phyloP scores from a whole-genome alignment of 352 stramenopile species.

The Elongisporangium anandrum region DNA sequence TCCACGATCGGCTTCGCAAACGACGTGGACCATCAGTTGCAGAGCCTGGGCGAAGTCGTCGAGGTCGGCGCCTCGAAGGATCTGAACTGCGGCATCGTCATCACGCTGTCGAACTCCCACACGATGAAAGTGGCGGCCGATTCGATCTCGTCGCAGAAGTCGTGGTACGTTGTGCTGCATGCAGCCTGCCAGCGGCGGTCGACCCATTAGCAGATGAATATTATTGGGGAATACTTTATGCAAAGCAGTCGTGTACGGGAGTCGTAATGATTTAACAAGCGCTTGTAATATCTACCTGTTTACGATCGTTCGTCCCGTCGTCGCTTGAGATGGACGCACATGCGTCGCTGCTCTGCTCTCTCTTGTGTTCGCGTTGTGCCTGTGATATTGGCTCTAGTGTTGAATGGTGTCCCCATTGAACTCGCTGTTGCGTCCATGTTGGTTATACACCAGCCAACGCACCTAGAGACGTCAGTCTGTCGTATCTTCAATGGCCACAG shows the following conservation, averaged over 20 bases:
- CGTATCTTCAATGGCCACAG: too few relatives aligned
- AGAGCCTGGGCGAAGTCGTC: slow-evolving; percentile 57
- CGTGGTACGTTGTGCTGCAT: slow-evolving; percentile 40
- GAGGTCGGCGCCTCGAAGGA: slow-evolving; percentile 62
- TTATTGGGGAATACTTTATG: not conserved
- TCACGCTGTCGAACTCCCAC: slow-evolving; percentile 51
- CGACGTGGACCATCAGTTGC: slow-evolving; percentile 76
- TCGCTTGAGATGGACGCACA: too few relatives aligned
- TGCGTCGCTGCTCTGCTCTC: too few relatives aligned
- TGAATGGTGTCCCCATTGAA: too few relatives aligned
- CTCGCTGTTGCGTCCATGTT: too few relatives aligned
- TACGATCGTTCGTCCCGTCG: too few relatives aligned
- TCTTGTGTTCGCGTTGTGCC: too few relatives aligned
- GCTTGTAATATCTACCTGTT: not conserved
- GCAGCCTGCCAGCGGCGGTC: not conserved
- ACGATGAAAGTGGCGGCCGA: slow-evolving; percentile 70
- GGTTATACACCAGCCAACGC: too few relatives aligned
- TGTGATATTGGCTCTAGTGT: too few relatives aligned
- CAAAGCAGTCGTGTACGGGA: not conserved
- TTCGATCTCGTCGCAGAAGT: slow-evolving; percentile 60
- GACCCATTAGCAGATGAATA: not conserved
- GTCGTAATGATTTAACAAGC: not conserved
- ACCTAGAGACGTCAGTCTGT: too few relatives aligned
- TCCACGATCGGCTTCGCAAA: slow-evolving; percentile 62
- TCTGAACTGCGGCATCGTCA: slow-evolving; percentile 60